Base-by-base conservation (phyloP, 2,329 filamentous ascomycete genomes). In the Sodiomyces alkalinus region DNA sequence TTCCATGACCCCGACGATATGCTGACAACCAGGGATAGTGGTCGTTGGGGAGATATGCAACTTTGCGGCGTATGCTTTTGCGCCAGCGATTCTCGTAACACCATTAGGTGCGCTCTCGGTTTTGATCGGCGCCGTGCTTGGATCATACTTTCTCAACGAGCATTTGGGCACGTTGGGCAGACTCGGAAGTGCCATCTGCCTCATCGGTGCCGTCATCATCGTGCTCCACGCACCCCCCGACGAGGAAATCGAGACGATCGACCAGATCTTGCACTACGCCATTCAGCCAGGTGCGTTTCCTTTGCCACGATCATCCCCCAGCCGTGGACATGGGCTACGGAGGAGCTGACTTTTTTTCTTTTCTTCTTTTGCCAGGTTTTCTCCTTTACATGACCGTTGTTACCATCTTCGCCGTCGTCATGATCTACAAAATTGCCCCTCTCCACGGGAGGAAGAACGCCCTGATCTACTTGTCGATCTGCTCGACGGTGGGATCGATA, bases 1-100 rank as follows among this genome's bases (percentile, higher is more conserved):
- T n/a, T n/a, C n/a, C n/a, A n/a, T n/a, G n/a, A n/a, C n/a, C n/a
- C n/a, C n/a, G n/a, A n/a, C n/a, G 17, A 19, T 24, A 22, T 28
- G 22, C 31, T 35, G 28, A 43, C 29, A 13, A 10, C 20, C 17
- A 23, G 27, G 33, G 30, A 30, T 44, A 92, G 83, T 98, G 71
- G 80, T 85, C 35, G 58, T 92, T 24, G 90, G 90, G 47, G 90
- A 98, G 58, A 62, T 94, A 33, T 92, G 85, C 58, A 98, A 98
- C 55, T 98, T 98, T 51, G 86, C 86, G 28, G 90, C 90, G 36
- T 98, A 98, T 51, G 90, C 90, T 6, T 98, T 96, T 56, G 90
- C 90, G 40, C 90, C 90, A 22, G 92, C 90, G n/a, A 98, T 98
- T 54, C 68, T 98, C 29, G 90, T 98, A 22, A 98, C 90, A 5